Percentiles rank a stretch among this genome's conserved stretches.
Evolutionary conservation across 2,329 filamentous ascomycete species (phyloP).

Genomic region (Fusarium sp.): DNA sequence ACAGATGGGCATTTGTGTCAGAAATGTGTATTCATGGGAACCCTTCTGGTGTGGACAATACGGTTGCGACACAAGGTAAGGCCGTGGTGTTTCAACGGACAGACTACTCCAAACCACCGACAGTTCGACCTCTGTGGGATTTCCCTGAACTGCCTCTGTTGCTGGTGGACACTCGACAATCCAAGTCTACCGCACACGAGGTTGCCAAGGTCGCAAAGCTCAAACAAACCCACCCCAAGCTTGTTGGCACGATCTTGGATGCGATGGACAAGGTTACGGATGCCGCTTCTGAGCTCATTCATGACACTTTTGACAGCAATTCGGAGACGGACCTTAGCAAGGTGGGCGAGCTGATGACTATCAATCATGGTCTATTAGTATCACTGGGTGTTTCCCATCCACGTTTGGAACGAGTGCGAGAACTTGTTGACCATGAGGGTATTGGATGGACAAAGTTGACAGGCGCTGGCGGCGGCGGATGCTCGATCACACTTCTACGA

Average conservation of each 20-base stretch:
- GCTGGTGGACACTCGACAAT: constrained; percentile 86
- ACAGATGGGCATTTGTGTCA: constrained; percentile 95
- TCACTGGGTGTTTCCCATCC: constrained; percentile 94
- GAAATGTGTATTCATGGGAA: constrained; percentile 98
- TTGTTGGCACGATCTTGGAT: constrained; percentile 83
- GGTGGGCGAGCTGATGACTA: constrained; percentile 86
- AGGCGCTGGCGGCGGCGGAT: constrained; percentile 93
- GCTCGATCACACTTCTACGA: constrained; percentile 89
- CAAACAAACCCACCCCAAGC: constrained; percentile 73
- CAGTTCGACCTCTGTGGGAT: constrained; percentile 78
- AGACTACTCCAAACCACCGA: constrained; percentile 79
- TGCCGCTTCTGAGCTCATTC: constrained; percentile 62
- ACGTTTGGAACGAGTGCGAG: constrained; percentile 87
- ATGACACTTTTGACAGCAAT: constrained; percentile 71
- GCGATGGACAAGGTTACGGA: constrained; percentile 79
- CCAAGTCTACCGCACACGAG: constrained; percentile 84
- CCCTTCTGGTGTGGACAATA: constrained; percentile 96
- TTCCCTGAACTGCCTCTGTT: constrained; percentile 93
- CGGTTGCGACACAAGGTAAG: constrained; percentile 91
- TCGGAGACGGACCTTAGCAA: constrained; percentile 71
- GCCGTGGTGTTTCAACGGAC: constrained; percentile 88
- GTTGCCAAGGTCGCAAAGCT: constrained; percentile 85
- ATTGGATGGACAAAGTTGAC: constrained; percentile 98
- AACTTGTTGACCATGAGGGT: constrained; percentile 86
- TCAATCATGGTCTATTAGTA: constrained; percentile 94